Conservation (phyloP, 2,329 filamentous ascomycete genomes). For the Aspergillus fumigatus region DNA sequence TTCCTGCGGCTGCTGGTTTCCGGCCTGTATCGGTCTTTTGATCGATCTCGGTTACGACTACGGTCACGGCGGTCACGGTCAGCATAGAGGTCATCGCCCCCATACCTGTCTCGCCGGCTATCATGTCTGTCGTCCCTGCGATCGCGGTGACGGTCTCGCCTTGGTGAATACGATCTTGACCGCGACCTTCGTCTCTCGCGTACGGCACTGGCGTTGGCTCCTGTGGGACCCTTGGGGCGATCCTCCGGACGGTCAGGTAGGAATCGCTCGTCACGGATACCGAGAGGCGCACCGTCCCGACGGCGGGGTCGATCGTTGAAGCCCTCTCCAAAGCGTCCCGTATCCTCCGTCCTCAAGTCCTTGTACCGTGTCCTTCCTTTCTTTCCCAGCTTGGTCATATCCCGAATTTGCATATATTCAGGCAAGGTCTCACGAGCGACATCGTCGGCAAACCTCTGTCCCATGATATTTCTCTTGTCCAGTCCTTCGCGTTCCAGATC, state of each 20-base stretch:
- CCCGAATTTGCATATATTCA: conserved; percentile 85
- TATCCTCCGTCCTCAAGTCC: conserved; percentile 86
- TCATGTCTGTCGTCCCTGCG: conserved; percentile 28
- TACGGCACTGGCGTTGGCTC: conserved; percentile 44
- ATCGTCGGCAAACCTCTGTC: conserved; percentile 75
- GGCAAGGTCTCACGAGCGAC: conserved; percentile 80
- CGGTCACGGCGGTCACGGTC: conserved; percentile 36
- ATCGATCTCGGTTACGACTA: conserved; percentile 36
- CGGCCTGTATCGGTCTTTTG: conserved; percentile 46
- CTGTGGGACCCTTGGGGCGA: conserved; percentile 36
- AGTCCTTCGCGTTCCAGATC: conserved; percentile 71
- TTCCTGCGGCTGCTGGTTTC: conserved; percentile 32
- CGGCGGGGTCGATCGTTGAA: conserved; percentile 23
- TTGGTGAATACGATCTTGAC: conserved; percentile 50
- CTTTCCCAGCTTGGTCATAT: conserved; percentile 89
- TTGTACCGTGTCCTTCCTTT: conserved; percentile 88
- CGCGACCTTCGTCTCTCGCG: conserved; percentile 33
- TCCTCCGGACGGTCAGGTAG: conserved; percentile 40
- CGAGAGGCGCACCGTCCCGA: conserved; percentile 31
- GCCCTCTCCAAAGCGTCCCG: conserved; percentile 67
- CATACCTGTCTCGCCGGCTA: too few relatives aligned
- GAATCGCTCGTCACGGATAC: conserved; percentile 44
- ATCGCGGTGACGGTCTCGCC: conserved; percentile 40
- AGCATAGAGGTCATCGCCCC: conserved; percentile 44
- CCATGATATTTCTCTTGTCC: conserved; percentile 79